Conservation (phyloP, 108 stramenopile species). For the Skeletonema costatum region DNA sequence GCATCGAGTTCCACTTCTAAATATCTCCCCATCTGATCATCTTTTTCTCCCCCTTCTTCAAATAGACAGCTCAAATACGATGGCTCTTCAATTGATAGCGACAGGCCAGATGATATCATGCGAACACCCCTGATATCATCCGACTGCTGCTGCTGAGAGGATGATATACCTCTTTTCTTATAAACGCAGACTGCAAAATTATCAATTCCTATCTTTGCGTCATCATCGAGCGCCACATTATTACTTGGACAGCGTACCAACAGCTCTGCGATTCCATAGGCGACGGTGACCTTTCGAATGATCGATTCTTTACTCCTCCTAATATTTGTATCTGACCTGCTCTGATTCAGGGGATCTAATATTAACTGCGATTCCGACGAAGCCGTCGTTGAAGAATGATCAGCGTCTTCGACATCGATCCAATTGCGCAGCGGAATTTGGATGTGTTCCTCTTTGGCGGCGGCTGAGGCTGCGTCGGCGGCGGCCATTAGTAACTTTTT, state of each 20-base stretch:
- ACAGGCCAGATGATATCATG: constrained; percentile 5
- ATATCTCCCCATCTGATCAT: not conserved
- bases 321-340: too few species aligned
- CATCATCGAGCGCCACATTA: too few species aligned
- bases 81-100: not conserved
- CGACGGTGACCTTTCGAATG: constrained; percentile 19
- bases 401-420: not conserved
- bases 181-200: not conserved
- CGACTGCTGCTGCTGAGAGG: not conserved
- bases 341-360: too few species aligned
- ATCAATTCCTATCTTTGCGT: not conserved
- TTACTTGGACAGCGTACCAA: not conserved
- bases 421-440: not conserved
- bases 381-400: too few species aligned
- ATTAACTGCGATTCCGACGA: too few species aligned
- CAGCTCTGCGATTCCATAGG: constrained; percentile 21
- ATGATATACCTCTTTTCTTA: not conserved
- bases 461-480: too few species aligned
- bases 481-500: too few species aligned
- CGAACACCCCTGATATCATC: constrained; percentile 1
- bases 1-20: not conserved
- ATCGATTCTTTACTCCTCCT: not conserved
- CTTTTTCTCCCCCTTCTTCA: not conserved
- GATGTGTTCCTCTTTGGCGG: not conserved
- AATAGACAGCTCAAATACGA: not conserved